Evolutionary conservation across 1,139 yeast species (phyloP).

Genomic region (Geotrichum reessii): DNA sequence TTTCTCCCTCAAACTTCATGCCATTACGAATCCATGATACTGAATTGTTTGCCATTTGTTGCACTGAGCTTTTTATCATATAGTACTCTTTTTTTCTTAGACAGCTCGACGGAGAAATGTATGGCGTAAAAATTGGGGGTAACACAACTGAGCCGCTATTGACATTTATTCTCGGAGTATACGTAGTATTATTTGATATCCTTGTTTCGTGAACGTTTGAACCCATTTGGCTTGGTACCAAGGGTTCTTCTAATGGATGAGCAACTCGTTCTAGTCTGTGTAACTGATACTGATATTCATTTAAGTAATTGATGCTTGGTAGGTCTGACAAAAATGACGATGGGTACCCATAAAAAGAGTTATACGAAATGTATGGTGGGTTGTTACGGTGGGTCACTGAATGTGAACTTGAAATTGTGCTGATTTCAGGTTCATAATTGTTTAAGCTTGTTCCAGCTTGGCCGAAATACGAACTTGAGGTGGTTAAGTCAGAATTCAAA

Average conservation of each 20-base stretch:
- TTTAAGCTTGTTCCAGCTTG: background rate
- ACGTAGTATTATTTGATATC: background rate
- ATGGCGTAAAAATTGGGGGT: background rate
- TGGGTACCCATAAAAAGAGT: background rate
- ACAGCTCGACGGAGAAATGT: background rate
- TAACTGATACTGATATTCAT: background rate
- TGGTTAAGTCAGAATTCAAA: background rate
- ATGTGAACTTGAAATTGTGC: background rate
- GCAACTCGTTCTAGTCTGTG: background rate
- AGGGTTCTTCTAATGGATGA: background rate
- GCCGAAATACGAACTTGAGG: background rate
- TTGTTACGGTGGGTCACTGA: background rate
- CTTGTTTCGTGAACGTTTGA: background rate
- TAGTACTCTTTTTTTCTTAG: background rate
- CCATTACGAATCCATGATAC: conserved; percentile 5
- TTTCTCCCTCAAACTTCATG: background rate
- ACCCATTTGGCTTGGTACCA: background rate
- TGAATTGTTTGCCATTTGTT: conserved; percentile 1
- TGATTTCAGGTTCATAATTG: background rate
- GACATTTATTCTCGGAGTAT: background rate
- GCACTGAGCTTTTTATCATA: background rate
- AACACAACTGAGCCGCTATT: background rate
- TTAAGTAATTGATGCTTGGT: background rate
- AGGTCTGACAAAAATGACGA: background rate
- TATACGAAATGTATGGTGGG: background rate